A percentile compares a stretch with the other conserved stretches of the same genome.
Conservation (phyloP, 1,284 basidiomycete species). For the Fomitopsis schrenkii region DNA sequence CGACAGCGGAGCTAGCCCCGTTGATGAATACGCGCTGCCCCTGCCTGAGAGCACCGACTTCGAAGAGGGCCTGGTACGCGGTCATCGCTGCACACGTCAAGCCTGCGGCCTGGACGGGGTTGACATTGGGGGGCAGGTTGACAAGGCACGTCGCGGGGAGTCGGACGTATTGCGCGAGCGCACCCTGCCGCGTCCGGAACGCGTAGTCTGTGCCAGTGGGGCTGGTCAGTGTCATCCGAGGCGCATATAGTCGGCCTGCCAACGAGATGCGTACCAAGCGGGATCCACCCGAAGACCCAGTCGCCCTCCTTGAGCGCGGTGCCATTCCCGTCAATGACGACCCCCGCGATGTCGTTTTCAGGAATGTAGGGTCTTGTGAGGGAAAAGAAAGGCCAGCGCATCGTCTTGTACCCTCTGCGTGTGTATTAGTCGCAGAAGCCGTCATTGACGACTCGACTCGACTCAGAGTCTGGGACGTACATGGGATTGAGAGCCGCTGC, state of each 20-base stretch:
- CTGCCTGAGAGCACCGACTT: conserved; percentile 10
- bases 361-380: conserved; percentile 46
- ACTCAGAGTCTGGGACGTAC: conserved; percentile 31
- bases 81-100: conserved; percentile 12
- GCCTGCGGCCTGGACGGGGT: conserved; percentile 14
- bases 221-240: not conserved
- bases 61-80: conserved; percentile 14
- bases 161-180: conserved; percentile 15
- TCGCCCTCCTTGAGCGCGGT: conserved; percentile 51
- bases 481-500: conserved; percentile 67
- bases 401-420: conserved; percentile 50
- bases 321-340: conserved; percentile 49
- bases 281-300: conserved; percentile 52
- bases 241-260: not conserved
- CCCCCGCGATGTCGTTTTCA: conserved; percentile 60
- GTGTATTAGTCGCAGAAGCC: not conserved
- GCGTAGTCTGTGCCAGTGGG: not conserved
- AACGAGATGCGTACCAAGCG: conserved; percentile 29
- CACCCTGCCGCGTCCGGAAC: conserved; percentile 9
- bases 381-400: conserved; percentile 46
- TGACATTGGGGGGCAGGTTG: conserved; percentile 10
- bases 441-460: not conserved
- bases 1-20: conserved; percentile 17
- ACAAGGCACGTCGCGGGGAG: conserved; percentile 7
- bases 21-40: conserved; percentile 19